A percentile compares a stretch with the other conserved stretches of the same genome.
phyloP scores from a whole-genome alignment of 2,329 filamentous ascomycete species.

The Alternaria dauci region DNA sequence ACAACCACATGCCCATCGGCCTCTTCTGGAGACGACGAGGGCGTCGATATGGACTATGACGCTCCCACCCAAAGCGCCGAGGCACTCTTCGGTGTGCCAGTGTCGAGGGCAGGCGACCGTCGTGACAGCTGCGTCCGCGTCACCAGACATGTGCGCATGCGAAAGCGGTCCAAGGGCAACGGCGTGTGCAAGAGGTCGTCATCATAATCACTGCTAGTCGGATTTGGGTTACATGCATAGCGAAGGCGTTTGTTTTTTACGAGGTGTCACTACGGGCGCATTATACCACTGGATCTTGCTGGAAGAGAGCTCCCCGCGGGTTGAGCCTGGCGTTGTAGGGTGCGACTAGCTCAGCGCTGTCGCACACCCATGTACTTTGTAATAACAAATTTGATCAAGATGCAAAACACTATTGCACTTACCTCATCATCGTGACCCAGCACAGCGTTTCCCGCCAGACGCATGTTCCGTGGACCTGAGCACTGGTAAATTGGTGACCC shows the following conservation, averaged over 20 bases:
- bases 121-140: slow-evolving; percentile 38
- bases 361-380: slow-evolving; percentile 22
- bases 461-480: slow-evolving; percentile 23
- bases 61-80: slow-evolving; percentile 24
- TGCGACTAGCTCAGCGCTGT: slow-evolving; percentile 22
- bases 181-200: slow-evolving; percentile 31
- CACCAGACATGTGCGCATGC: slow-evolving; percentile 44
- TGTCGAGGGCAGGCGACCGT: slow-evolving; percentile 38
- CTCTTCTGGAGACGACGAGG: slow-evolving; percentile 43
- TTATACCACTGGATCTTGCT: slow-evolving; percentile 40
- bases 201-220: slow-evolving; percentile 18
- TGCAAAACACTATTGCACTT: neutral
- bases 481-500: slow-evolving; percentile 32
- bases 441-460: slow-evolving; percentile 30
- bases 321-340: slow-evolving; percentile 43
- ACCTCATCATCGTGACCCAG: slow-evolving; percentile 17
- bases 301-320: slow-evolving; percentile 41
- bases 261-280: slow-evolving; percentile 20
- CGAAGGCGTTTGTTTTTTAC: slow-evolving; percentile 41
- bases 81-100: slow-evolving; percentile 28
- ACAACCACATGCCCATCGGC: slow-evolving; percentile 11
- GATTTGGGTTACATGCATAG: slow-evolving; percentile 36
- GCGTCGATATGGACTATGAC: slow-evolving; percentile 44
- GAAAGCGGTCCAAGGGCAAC: slow-evolving; percentile 34
- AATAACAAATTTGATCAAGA: slow-evolving; percentile 21